These are phyloP conservation scores for Pleurostoma richardsiae DNA, from an alignment of 2,329 filamentous ascomycete species.

Conservation along the genomic window DNA sequence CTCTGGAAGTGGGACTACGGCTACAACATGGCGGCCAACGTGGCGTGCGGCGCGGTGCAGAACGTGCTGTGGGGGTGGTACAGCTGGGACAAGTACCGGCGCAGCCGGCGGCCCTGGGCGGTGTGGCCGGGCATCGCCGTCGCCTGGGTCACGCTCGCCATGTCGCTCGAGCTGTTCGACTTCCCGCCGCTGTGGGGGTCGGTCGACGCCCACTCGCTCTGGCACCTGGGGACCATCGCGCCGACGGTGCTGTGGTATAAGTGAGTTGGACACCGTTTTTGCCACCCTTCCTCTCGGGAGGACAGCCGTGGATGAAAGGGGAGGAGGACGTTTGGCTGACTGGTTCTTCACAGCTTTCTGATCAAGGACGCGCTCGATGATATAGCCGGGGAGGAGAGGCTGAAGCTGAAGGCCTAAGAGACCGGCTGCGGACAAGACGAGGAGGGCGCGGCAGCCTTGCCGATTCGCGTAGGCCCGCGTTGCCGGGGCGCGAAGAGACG, in stretches of 20 bases:
- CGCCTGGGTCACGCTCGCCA: constrained; percentile 84
- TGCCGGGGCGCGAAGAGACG: too few species aligned
- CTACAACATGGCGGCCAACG: constrained; percentile 97
- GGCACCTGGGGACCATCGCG: constrained; percentile 89
- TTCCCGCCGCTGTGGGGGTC: constrained; percentile 80
- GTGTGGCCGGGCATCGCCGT: constrained; percentile 88
- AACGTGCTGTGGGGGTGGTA: constrained; percentile 86
- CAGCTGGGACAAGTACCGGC: constrained; percentile 67
- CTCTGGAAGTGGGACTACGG: constrained; percentile 90
- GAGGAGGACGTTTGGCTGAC: constrained; percentile 14
- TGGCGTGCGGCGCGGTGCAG: constrained; percentile 72
- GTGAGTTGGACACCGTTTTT: constrained; percentile 51
- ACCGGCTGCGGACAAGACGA: background rate
- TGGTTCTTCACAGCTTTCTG: constrained; percentile 59
- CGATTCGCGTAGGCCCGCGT: too few species aligned
- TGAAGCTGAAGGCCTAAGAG: constrained; percentile 56
- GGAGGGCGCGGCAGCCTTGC: too few species aligned
- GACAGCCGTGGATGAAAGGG: background rate
- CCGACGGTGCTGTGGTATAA: constrained; percentile 92
- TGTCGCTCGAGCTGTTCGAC: constrained; percentile 94
- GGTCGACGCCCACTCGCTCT: constrained; percentile 90
- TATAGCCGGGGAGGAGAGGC: constrained; percentile 59
- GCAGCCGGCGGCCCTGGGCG: constrained; percentile 71
- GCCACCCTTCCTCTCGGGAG: background rate
- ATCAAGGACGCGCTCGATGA: constrained; percentile 83